phyloP scores from a whole-genome alignment of 495 filamentous ascomycete genomes.

The Amniculicola lignicola region DNA sequence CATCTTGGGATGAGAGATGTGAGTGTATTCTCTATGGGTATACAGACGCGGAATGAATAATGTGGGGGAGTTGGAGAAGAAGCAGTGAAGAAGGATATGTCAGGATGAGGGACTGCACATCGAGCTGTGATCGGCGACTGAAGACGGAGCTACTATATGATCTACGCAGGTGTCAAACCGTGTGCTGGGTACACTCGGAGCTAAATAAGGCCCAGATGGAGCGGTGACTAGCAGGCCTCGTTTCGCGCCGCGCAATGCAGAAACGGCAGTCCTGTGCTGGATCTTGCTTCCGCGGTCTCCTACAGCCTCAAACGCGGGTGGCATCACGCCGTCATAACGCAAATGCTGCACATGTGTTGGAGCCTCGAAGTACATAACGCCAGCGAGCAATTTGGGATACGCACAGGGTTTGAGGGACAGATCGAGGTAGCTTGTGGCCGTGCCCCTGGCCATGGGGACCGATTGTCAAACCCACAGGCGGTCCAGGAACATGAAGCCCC shows the following conservation, averaged over 20 bases:
- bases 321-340: slow-evolving; percentile 11
- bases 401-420: slow-evolving; percentile 6
- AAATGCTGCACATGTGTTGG: slow-evolving; percentile 13
- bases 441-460: slow-evolving; percentile 1
- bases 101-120: not conserved
- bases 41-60: not conserved
- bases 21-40: not conserved
- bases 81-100: not conserved
- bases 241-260: slow-evolving; percentile 6
- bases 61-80: not conserved
- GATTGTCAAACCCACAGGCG: not conserved
- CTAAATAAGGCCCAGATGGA: slow-evolving; percentile 19
- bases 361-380: slow-evolving; percentile 11
- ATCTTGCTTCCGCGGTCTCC: slow-evolving; percentile 14
- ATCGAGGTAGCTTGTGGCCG: not conserved
- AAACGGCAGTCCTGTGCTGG: slow-evolving; percentile 27
- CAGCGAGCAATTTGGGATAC: slow-evolving; percentile 11
- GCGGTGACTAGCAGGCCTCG: slow-evolving; percentile 21
- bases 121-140: slow-evolving; percentile 6
- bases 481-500: not conserved
- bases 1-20: slow-evolving; percentile 43
- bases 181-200: slow-evolving; percentile 13
- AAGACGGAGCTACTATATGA: slow-evolving; percentile 9
- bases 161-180: slow-evolving; percentile 11
- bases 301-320: slow-evolving; percentile 18